phyloP scores from a whole-genome alignment of 495 filamentous ascomycete genomes.

The Neurospora tetraspora region DNA sequence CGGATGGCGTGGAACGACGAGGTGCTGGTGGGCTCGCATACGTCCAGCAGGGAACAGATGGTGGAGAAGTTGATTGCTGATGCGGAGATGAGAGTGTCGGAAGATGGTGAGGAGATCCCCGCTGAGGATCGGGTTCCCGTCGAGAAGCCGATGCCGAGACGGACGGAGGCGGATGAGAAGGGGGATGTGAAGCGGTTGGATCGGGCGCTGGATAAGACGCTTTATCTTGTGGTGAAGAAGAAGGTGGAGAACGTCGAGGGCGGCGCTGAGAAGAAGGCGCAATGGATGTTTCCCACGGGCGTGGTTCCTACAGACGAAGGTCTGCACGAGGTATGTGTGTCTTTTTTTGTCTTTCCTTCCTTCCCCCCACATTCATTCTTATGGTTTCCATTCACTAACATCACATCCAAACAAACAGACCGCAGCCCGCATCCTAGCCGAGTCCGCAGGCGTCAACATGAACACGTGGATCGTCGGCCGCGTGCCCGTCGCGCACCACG shows the following conservation, averaged over 20 bases:
- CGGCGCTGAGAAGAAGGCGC: constrained; percentile 41
- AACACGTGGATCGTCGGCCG: constrained; percentile 97
- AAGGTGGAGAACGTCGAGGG: background rate
- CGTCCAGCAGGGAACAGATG: constrained; percentile 46
- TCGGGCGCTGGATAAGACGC: constrained; percentile 60
- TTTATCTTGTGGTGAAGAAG: constrained; percentile 75
- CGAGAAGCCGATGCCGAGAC: constrained; percentile 58
- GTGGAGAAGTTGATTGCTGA: constrained; percentile 57
- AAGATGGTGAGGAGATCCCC: constrained; percentile 49
- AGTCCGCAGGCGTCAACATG: constrained; percentile 86
- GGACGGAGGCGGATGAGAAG: constrained; percentile 72
- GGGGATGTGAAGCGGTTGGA: constrained; percentile 68
- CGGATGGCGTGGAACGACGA: constrained; percentile 85
- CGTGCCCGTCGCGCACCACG: constrained; percentile 74
- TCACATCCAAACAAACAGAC: constrained; percentile 43
- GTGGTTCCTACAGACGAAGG: constrained; percentile 57
- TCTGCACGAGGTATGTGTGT: constrained; percentile 57
- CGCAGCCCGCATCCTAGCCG: constrained; percentile 63
- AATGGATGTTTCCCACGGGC: constrained; percentile 76
- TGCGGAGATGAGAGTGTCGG: constrained; percentile 57
- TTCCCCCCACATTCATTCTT: background rate
- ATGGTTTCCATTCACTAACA: background rate
- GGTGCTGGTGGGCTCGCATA: constrained; percentile 58
- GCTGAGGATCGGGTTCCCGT: constrained; percentile 56
- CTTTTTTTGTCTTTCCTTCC: background rate